Evolutionary conservation across 2,329 filamentous ascomycete species (phyloP), one percentile per base, ranked within the genome.

Genomic region (Ceratocystis smalleyi): DNA sequence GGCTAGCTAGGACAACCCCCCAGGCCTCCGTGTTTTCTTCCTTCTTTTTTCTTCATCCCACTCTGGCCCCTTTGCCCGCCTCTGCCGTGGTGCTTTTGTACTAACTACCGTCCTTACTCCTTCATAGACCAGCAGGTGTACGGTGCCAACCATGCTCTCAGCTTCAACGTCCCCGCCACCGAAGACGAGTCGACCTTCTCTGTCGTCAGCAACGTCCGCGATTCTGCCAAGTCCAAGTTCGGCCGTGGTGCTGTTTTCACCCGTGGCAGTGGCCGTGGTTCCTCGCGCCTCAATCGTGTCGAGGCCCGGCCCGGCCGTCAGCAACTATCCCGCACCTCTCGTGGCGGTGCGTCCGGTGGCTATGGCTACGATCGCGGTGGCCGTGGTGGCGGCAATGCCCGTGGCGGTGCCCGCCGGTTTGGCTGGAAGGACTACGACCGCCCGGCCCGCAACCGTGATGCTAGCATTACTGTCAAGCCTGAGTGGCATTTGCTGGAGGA

Each of bases 401-500:
- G 88, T 69, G 85, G 89, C 67, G 88, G 89, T 40, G 35, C 35
- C 62, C 87, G 94, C 69, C 85, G 94, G 70, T 96, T 96, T 72
- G 94, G 94, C 74, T 97, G 94, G 92, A 95, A 94, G 78, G 94
- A 99, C 75, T 96, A 91, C 74, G 94, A 99, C 79, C 97, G 97
- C 85, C 94, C 94, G 67, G 84, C 92, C 75, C 87, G 94, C 72
- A 96, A 95, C 77, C 89, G 94, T 67, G 94, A 99, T 78, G 88
- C 92, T 10, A 96, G 91, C 43, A 89, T 99, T 73, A 92, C 92
- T 78, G 91, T 97, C 76, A 95, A 95, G 77, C 84, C 91, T 24
- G 91, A 96, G 74, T 99, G 94, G 94, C 83, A 85, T 72, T 83
- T 99, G 78, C 80, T 96, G 71, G 94, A 99, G 78, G 94, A 99